Evolutionary conservation across 2,329 filamentous ascomycete genomes (phyloP).

Genomic region (Ceratocystis eucalypticola): DNA sequence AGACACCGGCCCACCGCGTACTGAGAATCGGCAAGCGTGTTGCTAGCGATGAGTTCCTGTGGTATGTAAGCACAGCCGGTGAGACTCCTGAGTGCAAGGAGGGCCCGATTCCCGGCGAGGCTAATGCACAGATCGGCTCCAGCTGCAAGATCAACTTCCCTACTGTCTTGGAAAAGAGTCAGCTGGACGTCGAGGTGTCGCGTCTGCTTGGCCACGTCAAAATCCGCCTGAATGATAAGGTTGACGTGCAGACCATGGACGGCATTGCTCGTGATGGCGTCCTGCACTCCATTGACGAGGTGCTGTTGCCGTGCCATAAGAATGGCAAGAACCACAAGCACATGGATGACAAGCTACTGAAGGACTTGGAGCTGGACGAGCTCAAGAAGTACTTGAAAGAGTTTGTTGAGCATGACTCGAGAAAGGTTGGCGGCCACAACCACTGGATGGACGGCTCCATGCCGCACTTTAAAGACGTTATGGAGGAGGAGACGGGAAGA

Average conservation of each 20-base stretch:
- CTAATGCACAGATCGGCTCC: conserved; percentile 7
- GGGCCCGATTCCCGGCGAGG: conserved; percentile 13
- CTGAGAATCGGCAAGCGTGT: conserved; percentile 8
- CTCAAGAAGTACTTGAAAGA: conserved; percentile 23
- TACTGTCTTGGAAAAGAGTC: conserved; percentile 54
- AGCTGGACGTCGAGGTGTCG: conserved; percentile 57
- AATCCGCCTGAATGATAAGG: conserved; percentile 64
- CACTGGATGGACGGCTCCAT: conserved; percentile 13
- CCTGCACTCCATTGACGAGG: conserved; percentile 58
- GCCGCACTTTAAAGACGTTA: background rate
- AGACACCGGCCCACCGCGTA: background rate
- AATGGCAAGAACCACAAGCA: conserved; percentile 21
- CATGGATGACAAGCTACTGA: conserved; percentile 8
- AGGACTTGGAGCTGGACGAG: conserved; percentile 19
- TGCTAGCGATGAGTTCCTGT: conserved; percentile 21
- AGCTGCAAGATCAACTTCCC: conserved; percentile 17
- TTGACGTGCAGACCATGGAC: conserved; percentile 51
- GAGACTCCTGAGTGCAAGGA: conserved; percentile 11
- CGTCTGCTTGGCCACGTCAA: conserved; percentile 53
- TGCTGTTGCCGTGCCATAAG: conserved; percentile 63
- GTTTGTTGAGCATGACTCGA: conserved; percentile 13
- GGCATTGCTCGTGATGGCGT: conserved; percentile 66
- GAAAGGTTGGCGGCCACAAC: conserved; percentile 16
- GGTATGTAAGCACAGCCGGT: conserved; percentile 1
- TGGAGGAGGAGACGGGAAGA: background rate